Evolutionary conservation across 495 filamentous ascomycete species (phyloP).

Genomic region (Penicillium silybi): DNA sequence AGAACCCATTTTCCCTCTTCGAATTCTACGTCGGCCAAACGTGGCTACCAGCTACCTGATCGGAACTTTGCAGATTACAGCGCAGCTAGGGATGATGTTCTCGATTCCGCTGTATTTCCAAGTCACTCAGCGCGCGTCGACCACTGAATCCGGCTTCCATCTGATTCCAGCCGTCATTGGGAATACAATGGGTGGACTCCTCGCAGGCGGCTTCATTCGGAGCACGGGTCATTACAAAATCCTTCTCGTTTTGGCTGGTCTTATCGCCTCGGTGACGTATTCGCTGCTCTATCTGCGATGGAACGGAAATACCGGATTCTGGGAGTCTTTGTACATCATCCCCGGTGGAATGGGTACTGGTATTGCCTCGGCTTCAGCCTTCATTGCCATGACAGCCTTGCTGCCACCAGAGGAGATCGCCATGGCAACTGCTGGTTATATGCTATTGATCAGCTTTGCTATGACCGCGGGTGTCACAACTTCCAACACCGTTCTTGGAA

Average conservation of each 20-base stretch:
- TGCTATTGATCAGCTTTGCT: slow-evolving; percentile 47
- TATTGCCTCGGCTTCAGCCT: slow-evolving; percentile 48
- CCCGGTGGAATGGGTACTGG: slow-evolving; percentile 56
- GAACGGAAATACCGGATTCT: slow-evolving; percentile 56
- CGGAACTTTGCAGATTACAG: slow-evolving; percentile 48
- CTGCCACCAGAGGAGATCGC: slow-evolving; percentile 50
- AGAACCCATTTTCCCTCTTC: slow-evolving; percentile 61
- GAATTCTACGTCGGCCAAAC: slow-evolving; percentile 52
- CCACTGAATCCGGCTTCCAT: slow-evolving; percentile 55
- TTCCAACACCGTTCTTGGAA: slow-evolving; percentile 40
- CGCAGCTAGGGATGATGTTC: slow-evolving; percentile 52
- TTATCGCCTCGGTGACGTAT: slow-evolving; percentile 50
- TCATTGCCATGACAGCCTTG: slow-evolving; percentile 54
- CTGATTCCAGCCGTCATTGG: slow-evolving; percentile 62
- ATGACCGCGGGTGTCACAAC: slow-evolving; percentile 50
- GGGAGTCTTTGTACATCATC: slow-evolving; percentile 61
- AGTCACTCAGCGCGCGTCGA: slow-evolving; percentile 52
- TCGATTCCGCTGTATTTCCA: slow-evolving; percentile 66
- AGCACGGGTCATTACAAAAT: slow-evolving; percentile 59
- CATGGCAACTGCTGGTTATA: slow-evolving; percentile 52
- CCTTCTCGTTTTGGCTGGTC: slow-evolving; percentile 48
- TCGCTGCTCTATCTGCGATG: slow-evolving; percentile 54
- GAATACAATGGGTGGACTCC: slow-evolving; percentile 59
- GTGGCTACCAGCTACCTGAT: slow-evolving; percentile 53
- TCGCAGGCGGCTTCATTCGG: slow-evolving; percentile 54